Evolutionary conservation across 1,284 basidiomycete species (phyloP).

Genomic region (Cystobasidium sp.): DNA sequence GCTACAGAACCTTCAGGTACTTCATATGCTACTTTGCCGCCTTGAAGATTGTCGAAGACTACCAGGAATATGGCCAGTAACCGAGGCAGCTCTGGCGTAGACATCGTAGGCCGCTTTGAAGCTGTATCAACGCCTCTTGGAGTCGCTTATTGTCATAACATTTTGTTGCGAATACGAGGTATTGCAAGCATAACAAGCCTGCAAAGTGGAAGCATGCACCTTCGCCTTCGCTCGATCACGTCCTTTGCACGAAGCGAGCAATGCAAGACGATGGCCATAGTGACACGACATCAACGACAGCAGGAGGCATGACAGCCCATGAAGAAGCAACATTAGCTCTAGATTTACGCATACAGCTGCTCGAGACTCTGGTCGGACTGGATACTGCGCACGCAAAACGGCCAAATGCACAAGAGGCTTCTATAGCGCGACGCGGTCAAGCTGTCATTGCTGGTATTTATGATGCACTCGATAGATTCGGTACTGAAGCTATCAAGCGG

Average conservation of each 20-base stretch:
- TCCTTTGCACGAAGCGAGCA: background rate
- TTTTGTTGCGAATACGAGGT: background rate
- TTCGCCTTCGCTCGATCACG: constrained; percentile 10
- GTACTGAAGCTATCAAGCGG: constrained; percentile 50
- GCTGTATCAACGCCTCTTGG: background rate
- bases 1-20: constrained; percentile 82
- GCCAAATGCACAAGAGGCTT: constrained; percentile 21
- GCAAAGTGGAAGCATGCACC: background rate
- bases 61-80: constrained; percentile 87
- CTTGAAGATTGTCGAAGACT: constrained; percentile 78
- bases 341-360: constrained; percentile 51
- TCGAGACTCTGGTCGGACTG: constrained; percentile 50
- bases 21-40: constrained; percentile 84
- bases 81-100: constrained; percentile 58
- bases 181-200: background rate
- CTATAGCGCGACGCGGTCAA: constrained; percentile 47
- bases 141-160: constrained; percentile 6
- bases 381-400: constrained; percentile 41
- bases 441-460: constrained; percentile 44
- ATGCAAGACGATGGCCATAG: constrained; percentile 12
- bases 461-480: constrained; percentile 44
- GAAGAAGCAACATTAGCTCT: constrained; percentile 46
- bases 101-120: constrained; percentile 3
- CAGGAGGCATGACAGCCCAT: background rate
- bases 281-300: background rate